phyloP scores from a whole-genome alignment of 805 yeast species.

The Nakazawaea pomicola region DNA sequence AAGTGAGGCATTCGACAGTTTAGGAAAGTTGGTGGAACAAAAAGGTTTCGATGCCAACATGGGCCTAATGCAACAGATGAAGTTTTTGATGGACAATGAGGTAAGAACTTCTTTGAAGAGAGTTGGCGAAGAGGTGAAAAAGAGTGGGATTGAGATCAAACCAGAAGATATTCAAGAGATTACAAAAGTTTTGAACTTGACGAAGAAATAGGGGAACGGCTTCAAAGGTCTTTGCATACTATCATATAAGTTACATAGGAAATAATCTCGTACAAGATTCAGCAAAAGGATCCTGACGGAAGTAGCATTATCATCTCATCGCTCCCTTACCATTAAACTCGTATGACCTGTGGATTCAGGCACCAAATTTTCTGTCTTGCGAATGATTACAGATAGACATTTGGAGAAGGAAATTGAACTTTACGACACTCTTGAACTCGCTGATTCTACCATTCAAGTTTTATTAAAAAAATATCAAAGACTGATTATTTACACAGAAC shows the following conservation, averaged over 20 bases:
- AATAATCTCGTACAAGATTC: too few species aligned
- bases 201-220: neutral
- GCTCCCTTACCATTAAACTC: too few species aligned
- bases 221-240: neutral
- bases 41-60: constrained; percentile 17
- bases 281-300: too few species aligned
- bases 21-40: constrained; percentile 24
- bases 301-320: too few species aligned
- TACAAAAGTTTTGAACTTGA: constrained; percentile 18
- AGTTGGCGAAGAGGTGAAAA: constrained; percentile 19
- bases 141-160: constrained; percentile 20
- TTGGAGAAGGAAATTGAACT: too few species aligned
- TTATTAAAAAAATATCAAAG: neutral
- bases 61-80: constrained; percentile 22
- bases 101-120: constrained; percentile 19
- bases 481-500: neutral
- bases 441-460: neutral
- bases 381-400: too few species aligned
- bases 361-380: too few species aligned
- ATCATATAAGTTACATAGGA: too few species aligned
- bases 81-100: constrained; percentile 23
- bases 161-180: constrained; percentile 23
- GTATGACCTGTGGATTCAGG: too few species aligned
- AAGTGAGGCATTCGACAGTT: constrained; percentile 27
- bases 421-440: neutral